Evolutionary conservation across 208 protist genomes (phyloP), one percentile per base, ranked within the genome.

Genomic region (Kentomonas sorsogonicus): DNA sequence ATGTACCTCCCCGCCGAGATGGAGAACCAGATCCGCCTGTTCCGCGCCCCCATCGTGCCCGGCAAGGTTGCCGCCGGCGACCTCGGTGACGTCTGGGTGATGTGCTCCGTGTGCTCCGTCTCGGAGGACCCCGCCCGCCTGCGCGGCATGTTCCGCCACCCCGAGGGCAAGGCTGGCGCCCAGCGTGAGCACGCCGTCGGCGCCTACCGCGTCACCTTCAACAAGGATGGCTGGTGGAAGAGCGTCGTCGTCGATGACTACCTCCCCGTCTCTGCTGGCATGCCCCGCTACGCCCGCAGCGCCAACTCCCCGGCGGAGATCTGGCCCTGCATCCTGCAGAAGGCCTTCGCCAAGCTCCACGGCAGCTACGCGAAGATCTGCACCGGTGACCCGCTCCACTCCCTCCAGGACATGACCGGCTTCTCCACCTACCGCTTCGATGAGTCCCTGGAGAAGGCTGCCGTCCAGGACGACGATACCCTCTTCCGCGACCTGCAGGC

Each of bases 301-400:
- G 61, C 23, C 0, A 73, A 44, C 23, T 77, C 89, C 52, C 65
- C 66, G 11, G 72, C 82, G 2, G 82, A 96, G 67, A 63, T 94
- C 29, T 96, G 89, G 89, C 68, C 81, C 13, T 81, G 58, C 43
- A 80, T 96, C 43, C 48, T 93, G 23, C 54, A 95, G 66, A 95
- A 95, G 64, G 89, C 89, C 43, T 95, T 85, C 71, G 87, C 87
- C 44, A 96, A 96, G 75, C 55, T 94, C 34, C 77, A 93, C 52
- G 86, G 86, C 25, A 82, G 71, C 60, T 95, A 95, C 68, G 80
- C 68, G 9, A 60, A 53, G 43, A 93, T 95, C 63, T 69, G 58
- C 60, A 73, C 72, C 40, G 86, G 89, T 53, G 84, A 95, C 54
- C 77, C 81, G 29, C 74, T 87, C 40, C 81, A 91, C 44, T 86